Percentiles rank a stretch among this genome's conserved stretches.
These are phyloP conservation scores for Pascua guehoae DNA, from an alignment of 1,284 basidiomycete species.

Conservation along the genomic window DNA sequence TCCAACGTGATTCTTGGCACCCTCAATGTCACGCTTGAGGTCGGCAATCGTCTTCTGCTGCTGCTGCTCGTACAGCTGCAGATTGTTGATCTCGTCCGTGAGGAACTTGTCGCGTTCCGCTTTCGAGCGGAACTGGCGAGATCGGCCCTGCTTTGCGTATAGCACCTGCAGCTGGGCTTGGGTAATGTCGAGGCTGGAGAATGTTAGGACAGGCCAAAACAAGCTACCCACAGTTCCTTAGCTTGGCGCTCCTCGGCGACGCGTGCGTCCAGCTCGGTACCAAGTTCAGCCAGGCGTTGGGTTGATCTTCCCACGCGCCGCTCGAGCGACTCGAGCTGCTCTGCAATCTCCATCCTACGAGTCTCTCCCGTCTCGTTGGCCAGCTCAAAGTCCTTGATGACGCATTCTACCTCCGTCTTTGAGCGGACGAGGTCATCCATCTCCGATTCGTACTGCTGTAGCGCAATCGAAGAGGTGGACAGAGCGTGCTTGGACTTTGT, in stretches of 20 bases:
- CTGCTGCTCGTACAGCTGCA: constrained; percentile 60
- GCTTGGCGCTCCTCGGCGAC: constrained; percentile 62
- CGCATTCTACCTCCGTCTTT: constrained; percentile 75
- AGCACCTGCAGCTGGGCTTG: constrained; percentile 67
- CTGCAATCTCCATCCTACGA: constrained; percentile 53
- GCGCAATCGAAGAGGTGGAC: constrained; percentile 58
- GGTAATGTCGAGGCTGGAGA: constrained; percentile 62
- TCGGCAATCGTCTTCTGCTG: constrained; percentile 60
- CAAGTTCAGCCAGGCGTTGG: constrained; percentile 58
- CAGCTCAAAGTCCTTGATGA: constrained; percentile 72
- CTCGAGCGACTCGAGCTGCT: constrained; percentile 64
- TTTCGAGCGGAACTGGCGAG: constrained; percentile 76
- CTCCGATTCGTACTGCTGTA: constrained; percentile 43
- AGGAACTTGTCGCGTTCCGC: constrained; percentile 77
- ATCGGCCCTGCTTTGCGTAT: constrained; percentile 82
- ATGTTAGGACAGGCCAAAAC: neutral
- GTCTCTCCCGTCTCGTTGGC: constrained; percentile 65
- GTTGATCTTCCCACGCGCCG: constrained; percentile 64
- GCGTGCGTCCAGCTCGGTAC: constrained; percentile 64
- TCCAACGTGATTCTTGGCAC: constrained; percentile 65
- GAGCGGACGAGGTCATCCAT: constrained; percentile 65
- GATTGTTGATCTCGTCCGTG: constrained; percentile 65
- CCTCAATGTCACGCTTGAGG: constrained; percentile 67
- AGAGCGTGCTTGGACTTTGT: constrained; percentile 66
- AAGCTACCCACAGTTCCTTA: constrained; percentile 53